phyloP scores from a whole-genome alignment of 2,329 filamentous ascomycete species.

The Erysiphe pisi region DNA sequence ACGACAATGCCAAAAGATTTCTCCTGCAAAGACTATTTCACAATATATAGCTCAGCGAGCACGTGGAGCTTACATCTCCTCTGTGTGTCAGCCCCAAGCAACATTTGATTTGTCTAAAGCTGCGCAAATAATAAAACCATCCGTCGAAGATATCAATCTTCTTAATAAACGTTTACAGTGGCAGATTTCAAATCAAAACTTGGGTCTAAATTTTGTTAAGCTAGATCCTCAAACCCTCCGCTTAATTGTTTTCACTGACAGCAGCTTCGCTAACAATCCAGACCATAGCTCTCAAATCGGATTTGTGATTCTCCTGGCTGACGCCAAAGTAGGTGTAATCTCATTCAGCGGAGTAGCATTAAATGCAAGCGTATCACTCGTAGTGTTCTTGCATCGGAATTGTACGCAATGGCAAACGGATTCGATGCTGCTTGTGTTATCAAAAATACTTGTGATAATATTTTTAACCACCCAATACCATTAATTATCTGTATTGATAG shows the following conservation, averaged over 20 bases:
- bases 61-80: no score
- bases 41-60: no score
- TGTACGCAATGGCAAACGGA: background rate
- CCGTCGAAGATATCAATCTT: background rate
- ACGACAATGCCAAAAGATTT: background rate
- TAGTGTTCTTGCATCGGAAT: no score
- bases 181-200: conserved; percentile 17
- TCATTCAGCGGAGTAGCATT: background rate
- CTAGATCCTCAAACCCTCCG: background rate
- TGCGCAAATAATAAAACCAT: background rate
- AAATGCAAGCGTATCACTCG: conserved; percentile 20
- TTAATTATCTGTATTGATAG: background rate
- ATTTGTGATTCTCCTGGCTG: background rate
- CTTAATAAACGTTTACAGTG: conserved; percentile 20
- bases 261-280: background rate
- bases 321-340: background rate
- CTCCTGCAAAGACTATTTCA: background rate
- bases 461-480: background rate
- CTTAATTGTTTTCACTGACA: background rate
- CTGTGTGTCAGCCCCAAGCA: no score
- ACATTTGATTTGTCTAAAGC: no score
- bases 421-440: background rate
- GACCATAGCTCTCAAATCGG: conserved; percentile 11
- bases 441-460: background rate
- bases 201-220: conserved; percentile 14